Evolutionary conservation across 163 green algal species (phyloP).

Genomic region (Scenedesmus sp.): DNA sequence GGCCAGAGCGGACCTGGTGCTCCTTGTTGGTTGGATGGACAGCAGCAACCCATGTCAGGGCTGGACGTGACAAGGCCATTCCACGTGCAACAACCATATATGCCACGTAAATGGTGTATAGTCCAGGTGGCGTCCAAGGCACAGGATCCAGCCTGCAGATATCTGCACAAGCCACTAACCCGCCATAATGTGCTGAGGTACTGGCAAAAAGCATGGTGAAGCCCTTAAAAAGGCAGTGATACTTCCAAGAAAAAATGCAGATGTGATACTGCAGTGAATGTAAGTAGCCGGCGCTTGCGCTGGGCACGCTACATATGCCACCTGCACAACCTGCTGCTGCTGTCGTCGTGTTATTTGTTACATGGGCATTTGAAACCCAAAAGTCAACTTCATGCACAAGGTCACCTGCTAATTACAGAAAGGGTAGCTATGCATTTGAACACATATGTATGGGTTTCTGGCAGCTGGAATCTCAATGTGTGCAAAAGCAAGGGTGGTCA

Average conservation of each 20-base stretch:
- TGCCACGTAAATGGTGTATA: no score
- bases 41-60: no score
- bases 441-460: background rate
- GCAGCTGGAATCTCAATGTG: background rate
- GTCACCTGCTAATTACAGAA: background rate
- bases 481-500: background rate
- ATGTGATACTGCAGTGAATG: no score
- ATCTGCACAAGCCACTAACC: background rate
- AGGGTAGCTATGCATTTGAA: background rate
- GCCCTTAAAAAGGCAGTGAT: no score
- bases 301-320: background rate
- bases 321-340: background rate
- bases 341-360: conserved; percentile 9
- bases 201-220: background rate
- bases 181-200: background rate
- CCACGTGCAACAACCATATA: background rate
- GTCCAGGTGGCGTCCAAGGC: background rate
- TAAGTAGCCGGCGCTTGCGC: background rate
- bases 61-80: background rate
- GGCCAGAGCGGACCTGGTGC: background rate
- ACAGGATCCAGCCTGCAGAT: background rate
- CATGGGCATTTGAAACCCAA: background rate
- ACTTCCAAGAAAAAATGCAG: no score
- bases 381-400: background rate
- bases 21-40: background rate